phyloP scores from a whole-genome alignment of 139 green algal species.

The Chlamydomonas sp. region DNA sequence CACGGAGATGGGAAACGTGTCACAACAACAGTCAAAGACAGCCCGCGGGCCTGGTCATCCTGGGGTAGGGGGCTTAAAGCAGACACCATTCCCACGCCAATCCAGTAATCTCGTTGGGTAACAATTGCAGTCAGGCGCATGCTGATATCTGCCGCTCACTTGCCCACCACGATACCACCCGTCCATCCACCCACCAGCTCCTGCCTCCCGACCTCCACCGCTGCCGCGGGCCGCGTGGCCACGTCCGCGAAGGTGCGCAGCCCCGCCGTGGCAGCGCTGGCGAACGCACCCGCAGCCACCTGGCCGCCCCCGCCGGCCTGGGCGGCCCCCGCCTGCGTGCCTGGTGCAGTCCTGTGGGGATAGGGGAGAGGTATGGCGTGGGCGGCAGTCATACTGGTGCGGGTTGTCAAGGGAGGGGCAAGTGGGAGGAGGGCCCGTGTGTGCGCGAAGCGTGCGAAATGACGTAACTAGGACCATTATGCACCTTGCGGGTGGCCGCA shows the following conservation, averaged over 20 bases:
- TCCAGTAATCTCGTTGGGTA: not conserved
- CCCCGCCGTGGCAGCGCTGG: not conserved
- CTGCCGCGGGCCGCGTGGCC: not conserved
- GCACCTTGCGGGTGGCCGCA: too few species aligned
- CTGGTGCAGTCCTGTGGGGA: not conserved
- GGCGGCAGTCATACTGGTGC: not conserved
- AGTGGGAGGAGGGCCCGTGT: not conserved
- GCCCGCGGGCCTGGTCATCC: not conserved
- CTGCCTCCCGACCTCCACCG: not conserved
- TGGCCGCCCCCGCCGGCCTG: too few species aligned
- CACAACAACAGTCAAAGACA: not conserved
- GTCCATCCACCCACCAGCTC: constrained; percentile 13
- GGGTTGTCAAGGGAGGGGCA: not conserved
- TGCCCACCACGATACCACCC: too few species aligned
- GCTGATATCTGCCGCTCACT: not conserved
- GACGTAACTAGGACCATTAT: too few species aligned
- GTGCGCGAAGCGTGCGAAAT: not conserved
- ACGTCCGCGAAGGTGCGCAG: constrained; percentile 27
- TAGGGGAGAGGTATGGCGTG: not conserved
- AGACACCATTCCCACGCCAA: not conserved
- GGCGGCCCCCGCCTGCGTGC: too few species aligned
- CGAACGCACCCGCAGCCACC: not conserved
- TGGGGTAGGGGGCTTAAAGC: not conserved
- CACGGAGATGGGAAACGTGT: too few species aligned
- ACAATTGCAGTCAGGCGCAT: not conserved